phyloP scores from a whole-genome alignment of 371 early-diverging fungal species.

The Lichtheimia corymbifera region DNA sequence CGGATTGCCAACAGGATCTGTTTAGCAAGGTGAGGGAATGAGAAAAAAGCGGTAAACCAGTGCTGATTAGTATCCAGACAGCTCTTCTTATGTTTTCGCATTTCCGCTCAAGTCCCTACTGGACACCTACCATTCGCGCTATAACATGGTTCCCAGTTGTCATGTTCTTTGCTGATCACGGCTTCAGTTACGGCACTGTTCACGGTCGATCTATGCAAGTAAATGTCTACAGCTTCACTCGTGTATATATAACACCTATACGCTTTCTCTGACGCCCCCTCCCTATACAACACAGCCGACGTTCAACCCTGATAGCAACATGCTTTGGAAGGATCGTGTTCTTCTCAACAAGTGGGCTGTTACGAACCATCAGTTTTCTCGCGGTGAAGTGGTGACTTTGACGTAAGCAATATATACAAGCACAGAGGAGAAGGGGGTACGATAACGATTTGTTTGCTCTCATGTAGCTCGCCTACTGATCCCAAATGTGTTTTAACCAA shows the following conservation, averaged over 20 bases:
- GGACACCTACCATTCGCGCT: constrained; percentile 27
- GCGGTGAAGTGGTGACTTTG: constrained; percentile 86
- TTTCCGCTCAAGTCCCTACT: constrained; percentile 32
- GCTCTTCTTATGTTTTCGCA: constrained; percentile 20
- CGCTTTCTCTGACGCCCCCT: not conserved
- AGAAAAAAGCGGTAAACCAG: not conserved
- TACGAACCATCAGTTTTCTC: constrained; percentile 48
- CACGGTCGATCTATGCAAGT: constrained; percentile 77
- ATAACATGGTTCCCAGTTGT: constrained; percentile 63
- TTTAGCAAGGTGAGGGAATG: not conserved
- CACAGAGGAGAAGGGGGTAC: not conserved
- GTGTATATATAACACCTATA: no score
- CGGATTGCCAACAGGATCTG: not conserved
- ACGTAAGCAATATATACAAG: constrained; percentile 39
- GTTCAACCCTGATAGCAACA: constrained; percentile 86
- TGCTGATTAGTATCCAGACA: not conserved
- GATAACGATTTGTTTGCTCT: not conserved
- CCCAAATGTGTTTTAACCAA: constrained; percentile 77
- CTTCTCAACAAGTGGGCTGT: constrained; percentile 73
- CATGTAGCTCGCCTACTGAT: constrained; percentile 66
- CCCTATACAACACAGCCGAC: constrained; percentile 59
- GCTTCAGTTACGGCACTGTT: constrained; percentile 60
- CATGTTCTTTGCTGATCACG: constrained; percentile 61
- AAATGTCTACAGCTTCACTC: constrained; percentile 5
- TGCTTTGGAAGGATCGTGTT: constrained; percentile 70